These are phyloP conservation scores for Trichoderma citrinoviride DNA, from an alignment of 2,329 filamentous ascomycete genomes.

Conservation along the genomic window DNA sequence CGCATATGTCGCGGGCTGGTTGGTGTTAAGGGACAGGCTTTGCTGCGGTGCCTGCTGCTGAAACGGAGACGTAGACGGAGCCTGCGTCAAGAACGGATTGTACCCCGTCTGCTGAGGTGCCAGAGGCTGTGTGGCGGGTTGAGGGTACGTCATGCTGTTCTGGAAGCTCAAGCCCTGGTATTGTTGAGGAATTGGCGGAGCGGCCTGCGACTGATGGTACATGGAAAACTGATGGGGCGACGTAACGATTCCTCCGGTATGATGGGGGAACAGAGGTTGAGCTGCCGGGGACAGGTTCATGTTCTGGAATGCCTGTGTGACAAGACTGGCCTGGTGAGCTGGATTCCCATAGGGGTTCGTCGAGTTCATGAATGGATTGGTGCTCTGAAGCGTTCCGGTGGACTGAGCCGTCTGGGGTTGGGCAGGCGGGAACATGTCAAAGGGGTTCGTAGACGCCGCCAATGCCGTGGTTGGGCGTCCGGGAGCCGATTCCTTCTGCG, in stretches of 20 bases:
- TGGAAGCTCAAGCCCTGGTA: slow-evolving; percentile 42
- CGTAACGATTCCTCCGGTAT: slow-evolving; percentile 61
- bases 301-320: slow-evolving; percentile 72
- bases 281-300: slow-evolving; percentile 60
- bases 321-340: slow-evolving; percentile 37
- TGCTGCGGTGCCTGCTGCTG: slow-evolving; percentile 37
- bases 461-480: slow-evolving; percentile 42
- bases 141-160: slow-evolving; percentile 44
- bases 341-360: slow-evolving; percentile 69
- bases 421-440: slow-evolving; percentile 56
- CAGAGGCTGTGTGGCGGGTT: slow-evolving; percentile 33
- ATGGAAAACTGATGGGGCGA: slow-evolving; percentile 40
- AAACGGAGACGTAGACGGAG: slow-evolving; percentile 26
- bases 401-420: slow-evolving; percentile 64
- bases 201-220: slow-evolving; percentile 44
- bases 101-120: slow-evolving; percentile 45
- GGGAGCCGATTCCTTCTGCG: slow-evolving; percentile 29
- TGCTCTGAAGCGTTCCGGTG: slow-evolving; percentile 59
- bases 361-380: slow-evolving; percentile 53
- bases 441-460: slow-evolving; percentile 62
- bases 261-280: slow-evolving; percentile 70
- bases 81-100: slow-evolving; percentile 52
- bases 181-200: slow-evolving; percentile 41
- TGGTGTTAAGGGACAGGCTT: slow-evolving; percentile 42
- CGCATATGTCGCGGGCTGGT: slow-evolving; percentile 34